Evolutionary conservation across 225 moss, liverwort and hornwort genomes (phyloP).

Genomic region (Marchantia polymorpha): DNA sequence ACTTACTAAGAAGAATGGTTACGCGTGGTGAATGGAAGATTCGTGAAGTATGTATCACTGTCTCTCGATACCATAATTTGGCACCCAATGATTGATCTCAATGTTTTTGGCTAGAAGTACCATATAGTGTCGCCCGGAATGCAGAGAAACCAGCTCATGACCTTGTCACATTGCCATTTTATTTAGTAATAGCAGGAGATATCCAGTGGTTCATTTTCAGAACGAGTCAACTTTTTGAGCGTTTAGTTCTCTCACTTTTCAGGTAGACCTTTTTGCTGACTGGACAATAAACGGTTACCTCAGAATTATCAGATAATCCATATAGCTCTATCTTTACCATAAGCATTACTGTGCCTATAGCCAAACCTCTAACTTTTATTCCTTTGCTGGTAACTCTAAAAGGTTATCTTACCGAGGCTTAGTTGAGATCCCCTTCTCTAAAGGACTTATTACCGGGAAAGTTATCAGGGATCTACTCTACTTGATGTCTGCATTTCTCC

Average conservation of each 20-base stretch:
- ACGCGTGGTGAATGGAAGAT: conserved; percentile 63
- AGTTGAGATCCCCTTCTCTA: too few species aligned
- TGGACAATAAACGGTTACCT: too few species aligned
- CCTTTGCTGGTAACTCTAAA: too few species aligned
- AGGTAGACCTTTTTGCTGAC: conserved; percentile 18
- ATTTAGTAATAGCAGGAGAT: conserved; percentile 26
- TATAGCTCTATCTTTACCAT: too few species aligned
- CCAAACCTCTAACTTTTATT: too few species aligned
- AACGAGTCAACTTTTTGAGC: conserved; percentile 14
- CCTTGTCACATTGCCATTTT: background rate
- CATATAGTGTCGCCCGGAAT: background rate
- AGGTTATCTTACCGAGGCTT: too few species aligned
- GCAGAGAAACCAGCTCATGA: background rate
- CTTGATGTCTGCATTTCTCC: too few species aligned
- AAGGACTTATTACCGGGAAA: too few species aligned
- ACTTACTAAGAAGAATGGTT: conserved; percentile 74
- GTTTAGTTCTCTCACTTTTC: conserved; percentile 27
- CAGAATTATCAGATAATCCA: too few species aligned
- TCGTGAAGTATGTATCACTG: conserved; percentile 48
- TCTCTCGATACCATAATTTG: background rate
- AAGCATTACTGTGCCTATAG: too few species aligned
- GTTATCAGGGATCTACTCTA: too few species aligned
- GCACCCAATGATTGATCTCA: background rate
- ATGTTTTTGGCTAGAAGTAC: background rate
- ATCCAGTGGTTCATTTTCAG: conserved; percentile 1